Conservation (phyloP, 768 basidiomycete species). For the Trametes punicea region DNA sequence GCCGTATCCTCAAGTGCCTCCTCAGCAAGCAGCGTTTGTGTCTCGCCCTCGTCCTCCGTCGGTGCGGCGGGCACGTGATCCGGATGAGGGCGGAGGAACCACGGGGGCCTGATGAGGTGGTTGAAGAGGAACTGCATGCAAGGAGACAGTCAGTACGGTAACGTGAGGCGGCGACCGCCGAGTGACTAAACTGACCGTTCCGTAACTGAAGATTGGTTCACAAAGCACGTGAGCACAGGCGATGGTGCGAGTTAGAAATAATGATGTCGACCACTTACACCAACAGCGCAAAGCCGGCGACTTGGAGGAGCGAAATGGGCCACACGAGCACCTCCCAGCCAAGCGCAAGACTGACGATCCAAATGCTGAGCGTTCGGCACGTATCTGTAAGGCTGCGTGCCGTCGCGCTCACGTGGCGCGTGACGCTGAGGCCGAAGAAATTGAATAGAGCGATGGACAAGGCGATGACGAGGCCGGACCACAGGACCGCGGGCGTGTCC, state of each 20-base stretch:
- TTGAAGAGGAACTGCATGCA: slow-evolving; percentile 79
- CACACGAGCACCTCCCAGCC: slow-evolving; percentile 88
- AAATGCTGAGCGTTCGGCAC: slow-evolving; percentile 93
- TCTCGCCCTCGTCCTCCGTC: slow-evolving; percentile 26
- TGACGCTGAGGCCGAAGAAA: slow-evolving; percentile 83
- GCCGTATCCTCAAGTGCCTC: slow-evolving; percentile 80
- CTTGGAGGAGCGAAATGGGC: slow-evolving; percentile 80
- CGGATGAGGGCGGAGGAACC: slow-evolving; percentile 50
- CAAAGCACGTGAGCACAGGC: slow-evolving; percentile 5
- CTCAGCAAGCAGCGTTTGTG: slow-evolving; percentile 48
- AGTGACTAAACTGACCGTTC: slow-evolving; percentile 52
- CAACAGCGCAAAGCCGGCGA: slow-evolving; percentile 80
- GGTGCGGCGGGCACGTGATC: slow-evolving; percentile 18
- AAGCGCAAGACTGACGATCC: slow-evolving; percentile 83
- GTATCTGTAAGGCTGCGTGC: slow-evolving; percentile 91
- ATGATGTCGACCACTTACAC: slow-evolving; percentile 48
- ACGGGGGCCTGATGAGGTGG: slow-evolving; percentile 68
- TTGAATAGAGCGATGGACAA: slow-evolving; percentile 56
- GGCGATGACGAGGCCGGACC: slow-evolving; percentile 45
- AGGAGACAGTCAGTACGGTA: slow-evolving; percentile 14
- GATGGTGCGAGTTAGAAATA: slow-evolving; percentile 33
- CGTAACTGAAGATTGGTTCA: slow-evolving; percentile 54
- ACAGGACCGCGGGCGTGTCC: slow-evolving; percentile 57
- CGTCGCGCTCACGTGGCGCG: slow-evolving; percentile 90
- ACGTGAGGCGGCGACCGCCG: not conserved